Base-by-base conservation (phyloP, 371 early-diverging fungal species). In the Choanephora cucurbitarum region DNA sequence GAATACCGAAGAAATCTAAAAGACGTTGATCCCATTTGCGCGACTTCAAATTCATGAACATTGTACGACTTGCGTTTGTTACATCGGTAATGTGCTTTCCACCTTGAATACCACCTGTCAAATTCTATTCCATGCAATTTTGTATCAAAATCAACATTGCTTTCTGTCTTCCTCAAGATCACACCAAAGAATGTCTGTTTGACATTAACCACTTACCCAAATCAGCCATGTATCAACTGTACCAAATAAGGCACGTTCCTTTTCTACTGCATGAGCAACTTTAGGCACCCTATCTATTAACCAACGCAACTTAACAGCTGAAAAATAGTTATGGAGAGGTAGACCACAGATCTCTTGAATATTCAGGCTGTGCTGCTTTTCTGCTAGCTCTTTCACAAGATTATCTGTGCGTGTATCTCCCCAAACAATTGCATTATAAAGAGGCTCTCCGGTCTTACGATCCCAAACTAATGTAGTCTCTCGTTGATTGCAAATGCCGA, bases 401-500 rank as follows among this genome's bases (percentile, higher is more conserved):
- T 75, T 79, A 49, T 82, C 72, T 13, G 96, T 96, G 48, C 97
- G 85, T 23, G 88, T 83, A 64, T 97, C 97, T 51, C 87, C 87
- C 97, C 97, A 97, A 24, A 95, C 93, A 51, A 97, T 88, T 14
- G 97, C 97, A 58, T 92, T 86, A 58, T 89, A 83, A 21, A 97
- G 75, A 1, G 92, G 90, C 58, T 85, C 62, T 51, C 95, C 96
- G 3, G 94, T 92, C 21, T 50, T 66, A 33, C 66, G 71, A 72
- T 95, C 94, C 95, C 95, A 97, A 14, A 82, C 89, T 33, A 93
- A 79, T 5, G 89, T 86, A 4, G 97, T 95, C 66, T 97, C 97
- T 58, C 97, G 83, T 75, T 97, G 97, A 71, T 96, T 97, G 41
- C 96, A 95, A 56, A 97, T 85, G 18, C 97, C 97, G 32, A 96